Percentiles rank a stretch among this genome's conserved stretches.
Evolutionary conservation across 805 yeast genomes (phyloP).

Genomic region (fission yeast (Schizosaccharomyces pombe)): DNA sequence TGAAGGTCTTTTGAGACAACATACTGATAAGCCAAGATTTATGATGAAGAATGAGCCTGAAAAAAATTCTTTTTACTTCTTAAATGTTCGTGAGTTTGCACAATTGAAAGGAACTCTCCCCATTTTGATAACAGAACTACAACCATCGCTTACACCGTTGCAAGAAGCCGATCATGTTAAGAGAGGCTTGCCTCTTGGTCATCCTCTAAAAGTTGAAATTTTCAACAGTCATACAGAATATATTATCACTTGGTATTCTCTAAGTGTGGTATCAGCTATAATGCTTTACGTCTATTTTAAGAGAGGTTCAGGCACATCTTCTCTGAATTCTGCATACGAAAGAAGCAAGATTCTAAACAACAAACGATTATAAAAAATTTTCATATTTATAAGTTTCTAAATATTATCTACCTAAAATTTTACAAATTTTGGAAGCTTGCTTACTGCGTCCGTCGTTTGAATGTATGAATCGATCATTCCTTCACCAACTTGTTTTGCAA

Average conservation of each 20-base stretch:
- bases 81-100: slow-evolving; percentile 69
- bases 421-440: background rate
- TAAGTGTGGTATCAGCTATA: background rate
- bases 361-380: too few relatives aligned
- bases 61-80: slow-evolving; percentile 47
- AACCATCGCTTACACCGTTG: slow-evolving; percentile 6
- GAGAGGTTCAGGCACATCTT: background rate
- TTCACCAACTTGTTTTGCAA: background rate
- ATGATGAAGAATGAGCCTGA: slow-evolving; percentile 50
- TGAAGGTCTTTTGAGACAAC: slow-evolving; percentile 45
- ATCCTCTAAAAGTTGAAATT: slow-evolving; percentile 53
- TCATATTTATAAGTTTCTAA: too few relatives aligned
- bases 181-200: slow-evolving; percentile 82
- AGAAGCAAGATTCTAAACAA: background rate
- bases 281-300: background rate
- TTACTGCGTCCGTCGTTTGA: background rate
- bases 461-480: background rate
- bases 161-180: slow-evolving; percentile 31
- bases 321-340: background rate
- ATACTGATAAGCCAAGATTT: slow-evolving; percentile 23
- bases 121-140: slow-evolving; percentile 38
- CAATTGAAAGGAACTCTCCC: slow-evolving; percentile 41
- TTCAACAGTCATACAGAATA: slow-evolving; percentile 83
- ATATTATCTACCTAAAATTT: too few relatives aligned
- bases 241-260: slow-evolving; percentile 52